Percentiles rank a stretch among this genome's conserved stretches.
Evolutionary conservation across 495 filamentous ascomycete species (phyloP).

Genomic region (Staphylotrichum longicolle): DNA sequence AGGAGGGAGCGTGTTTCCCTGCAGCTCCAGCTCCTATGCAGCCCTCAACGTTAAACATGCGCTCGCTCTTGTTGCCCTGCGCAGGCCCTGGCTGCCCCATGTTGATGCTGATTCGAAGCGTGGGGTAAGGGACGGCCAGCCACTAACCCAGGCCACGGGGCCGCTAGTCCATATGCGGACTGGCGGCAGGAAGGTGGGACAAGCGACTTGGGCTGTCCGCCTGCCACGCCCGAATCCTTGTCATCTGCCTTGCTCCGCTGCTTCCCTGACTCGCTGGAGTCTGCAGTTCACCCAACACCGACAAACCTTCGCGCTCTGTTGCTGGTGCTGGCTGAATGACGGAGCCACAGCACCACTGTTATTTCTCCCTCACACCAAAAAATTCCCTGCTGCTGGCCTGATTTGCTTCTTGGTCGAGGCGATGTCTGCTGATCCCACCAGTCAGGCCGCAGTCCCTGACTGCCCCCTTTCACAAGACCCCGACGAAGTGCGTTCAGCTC

Average conservation of each 20-base stretch:
- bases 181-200: conserved; percentile 6
- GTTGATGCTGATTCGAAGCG: conserved; percentile 14
- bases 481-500: too few species aligned
- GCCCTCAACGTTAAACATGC: neutral
- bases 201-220: conserved; percentile 5
- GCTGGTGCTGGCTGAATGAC: too few species aligned
- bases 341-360: neutral
- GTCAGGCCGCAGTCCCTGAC: neutral
- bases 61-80: conserved; percentile 6
- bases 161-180: conserved; percentile 18
- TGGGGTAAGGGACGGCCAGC: conserved; percentile 25
- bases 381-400: too few species aligned
- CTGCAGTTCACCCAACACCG: too few species aligned
- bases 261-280: neutral
- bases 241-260: neutral
- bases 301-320: too few species aligned
- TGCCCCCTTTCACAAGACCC: too few species aligned
- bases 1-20: conserved; percentile 16
- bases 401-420: too few species aligned
- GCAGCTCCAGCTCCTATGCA: conserved; percentile 2
- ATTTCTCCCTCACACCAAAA: neutral
- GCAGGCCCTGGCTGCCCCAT: neutral
- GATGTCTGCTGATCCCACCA: neutral
- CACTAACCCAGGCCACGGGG: conserved; percentile 11
- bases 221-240: conserved; percentile 1